These are phyloP conservation scores for Ceratocystis lukuohia DNA, from an alignment of 2,329 filamentous ascomycete genomes.

Conservation along the genomic window DNA sequence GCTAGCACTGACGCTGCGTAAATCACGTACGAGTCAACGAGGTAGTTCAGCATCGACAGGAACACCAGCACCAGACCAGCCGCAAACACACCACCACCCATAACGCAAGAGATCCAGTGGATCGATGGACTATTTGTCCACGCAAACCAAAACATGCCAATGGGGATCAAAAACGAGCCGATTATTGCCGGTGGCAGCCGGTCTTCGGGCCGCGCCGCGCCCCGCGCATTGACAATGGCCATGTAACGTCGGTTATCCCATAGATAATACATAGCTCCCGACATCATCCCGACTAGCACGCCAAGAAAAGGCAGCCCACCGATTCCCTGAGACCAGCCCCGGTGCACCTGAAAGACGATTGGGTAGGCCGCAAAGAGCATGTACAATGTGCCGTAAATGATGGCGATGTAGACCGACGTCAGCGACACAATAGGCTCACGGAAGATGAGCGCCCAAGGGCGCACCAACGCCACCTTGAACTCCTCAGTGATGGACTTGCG, in stretches of 20 bases:
- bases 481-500: conserved; percentile 33
- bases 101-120: conserved; percentile 42
- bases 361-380: conserved; percentile 43
- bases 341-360: conserved; percentile 46
- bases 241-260: conserved; percentile 42
- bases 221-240: conserved; percentile 33
- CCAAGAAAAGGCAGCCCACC: conserved; percentile 51
- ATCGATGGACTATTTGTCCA: conserved; percentile 46
- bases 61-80: conserved; percentile 50
- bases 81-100: conserved; percentile 37
- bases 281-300: conserved; percentile 48
- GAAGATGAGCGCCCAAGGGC: conserved; percentile 54
- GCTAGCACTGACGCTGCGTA: conserved; percentile 65
- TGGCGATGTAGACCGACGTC: conserved; percentile 50
- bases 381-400: conserved; percentile 42
- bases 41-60: conserved; percentile 51
- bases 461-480: conserved; percentile 43
- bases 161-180: conserved; percentile 44
- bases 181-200: conserved; percentile 47
- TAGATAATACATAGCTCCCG: conserved; percentile 40
- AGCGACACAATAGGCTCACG: conserved; percentile 53
- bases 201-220: conserved; percentile 49
- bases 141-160: conserved; percentile 52
- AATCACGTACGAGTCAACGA: conserved; percentile 59
- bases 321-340: conserved; percentile 45